Base-by-base conservation (phyloP, 371 early-diverging fungal genomes). In the Rhizopus sp. region DNA sequence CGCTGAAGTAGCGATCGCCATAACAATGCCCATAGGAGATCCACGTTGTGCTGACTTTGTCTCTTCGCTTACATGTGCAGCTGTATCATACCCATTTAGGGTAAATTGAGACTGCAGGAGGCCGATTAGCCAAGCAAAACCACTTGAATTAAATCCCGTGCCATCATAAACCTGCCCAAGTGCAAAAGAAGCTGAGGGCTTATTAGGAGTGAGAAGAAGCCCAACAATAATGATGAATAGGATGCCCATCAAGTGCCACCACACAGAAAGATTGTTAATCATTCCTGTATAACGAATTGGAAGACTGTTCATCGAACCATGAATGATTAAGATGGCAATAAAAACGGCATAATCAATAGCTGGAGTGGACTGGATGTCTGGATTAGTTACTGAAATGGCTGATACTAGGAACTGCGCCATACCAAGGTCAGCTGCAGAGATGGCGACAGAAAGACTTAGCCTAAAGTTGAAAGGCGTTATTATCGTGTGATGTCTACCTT, bases 41-140 rank as follows among this genome's bases (percentile, higher is more conserved):
- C 77, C 69, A 37, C 70, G 72, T 63, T 75, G 80, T 30, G 77
- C 81, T 58, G 74, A 72, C 48, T 69, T 69, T 17, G 85, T 85
- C 60, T 87, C 87, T 64, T 89, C 87, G 30, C 84, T 76, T 70
- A 89, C 82, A 60, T 89, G 87, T 8, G 87, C 87, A 10, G 85
- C 81, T 4, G 84, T 73, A 57, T 89, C 89, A 65, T 86, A 89
- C 7, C 88, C 81, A 48, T 76, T 78, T 40, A 80, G 57, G 3
- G 81, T 78, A 68, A 71, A 80, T 48, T 77, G 80, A 23, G 68
- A 57, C 35, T 74, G 75, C 8, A 74, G 51, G n/a, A 74, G 51
- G 12, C 68, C 75, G 32, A 74, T 59, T 30, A 74, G 49, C 56
- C 70, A 74, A 15, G 69, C 66, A 52, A 66, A 74, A 7, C 69